Evolutionary conservation across 1,284 basidiomycete genomes (phyloP).

Genomic region (Spongiforma sp.): DNA sequence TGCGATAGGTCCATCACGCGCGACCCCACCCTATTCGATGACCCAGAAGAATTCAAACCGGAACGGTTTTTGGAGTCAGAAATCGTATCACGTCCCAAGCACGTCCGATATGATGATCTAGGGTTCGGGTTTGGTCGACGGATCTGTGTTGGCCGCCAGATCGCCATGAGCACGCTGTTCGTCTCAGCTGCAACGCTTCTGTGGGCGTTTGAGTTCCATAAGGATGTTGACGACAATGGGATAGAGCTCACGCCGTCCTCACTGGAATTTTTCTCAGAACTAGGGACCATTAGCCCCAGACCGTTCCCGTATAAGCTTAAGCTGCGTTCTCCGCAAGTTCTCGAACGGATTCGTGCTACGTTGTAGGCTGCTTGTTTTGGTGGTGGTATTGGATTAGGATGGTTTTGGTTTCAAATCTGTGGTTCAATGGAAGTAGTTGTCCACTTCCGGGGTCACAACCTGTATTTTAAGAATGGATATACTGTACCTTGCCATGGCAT

Average conservation of each 20-base stretch:
- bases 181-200: constrained; percentile 24
- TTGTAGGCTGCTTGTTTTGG: no score
- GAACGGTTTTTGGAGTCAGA: constrained; percentile 25
- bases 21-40: constrained; percentile 14
- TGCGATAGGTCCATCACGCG: constrained; percentile 4
- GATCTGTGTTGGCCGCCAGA: constrained; percentile 9
- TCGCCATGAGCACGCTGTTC: constrained; percentile 21
- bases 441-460: no score
- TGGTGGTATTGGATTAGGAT: no score
- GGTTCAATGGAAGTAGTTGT: no score
- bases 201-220: no score
- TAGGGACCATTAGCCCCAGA: constrained; percentile 2
- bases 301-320: constrained; percentile 8
- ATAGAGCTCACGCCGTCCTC: constrained; percentile 14
- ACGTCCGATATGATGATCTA: constrained; percentile 14
- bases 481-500: no score
- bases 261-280: constrained; percentile 13
- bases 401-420: no score
- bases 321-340: no score
- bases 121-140: constrained; percentile 16
- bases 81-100: background rate
- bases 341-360: no score
- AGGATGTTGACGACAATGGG: constrained; percentile 2
- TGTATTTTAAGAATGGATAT: no score
- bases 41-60: constrained; percentile 26